Conservation (phyloP, 2,329 filamentous ascomycete species). For the Grosmannia huntii region DNA sequence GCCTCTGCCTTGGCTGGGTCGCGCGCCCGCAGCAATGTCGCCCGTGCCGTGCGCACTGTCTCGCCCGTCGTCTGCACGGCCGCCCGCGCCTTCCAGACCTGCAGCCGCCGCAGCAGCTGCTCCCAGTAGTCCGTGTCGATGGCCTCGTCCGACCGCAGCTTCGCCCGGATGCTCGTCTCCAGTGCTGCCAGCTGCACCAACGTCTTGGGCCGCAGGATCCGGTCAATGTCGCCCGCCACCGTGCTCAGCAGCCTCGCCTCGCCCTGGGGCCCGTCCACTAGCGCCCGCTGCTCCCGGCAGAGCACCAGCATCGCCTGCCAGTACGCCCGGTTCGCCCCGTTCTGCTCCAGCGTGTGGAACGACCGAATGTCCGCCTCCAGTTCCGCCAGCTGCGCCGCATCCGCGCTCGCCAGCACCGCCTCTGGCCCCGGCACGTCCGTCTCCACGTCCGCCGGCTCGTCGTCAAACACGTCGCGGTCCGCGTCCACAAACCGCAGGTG, state of each 20-base stretch:
- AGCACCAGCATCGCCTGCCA: slow-evolving; percentile 87
- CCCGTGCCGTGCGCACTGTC: slow-evolving; percentile 57
- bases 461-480: slow-evolving; percentile 74
- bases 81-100: slow-evolving; percentile 85
- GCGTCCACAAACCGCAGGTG: slow-evolving; percentile 79
- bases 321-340: slow-evolving; percentile 67
- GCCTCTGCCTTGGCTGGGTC: slow-evolving; percentile 53
- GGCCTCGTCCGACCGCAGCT: slow-evolving; percentile 76
- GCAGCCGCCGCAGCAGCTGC: slow-evolving; percentile 70
- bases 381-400: slow-evolving; percentile 52
- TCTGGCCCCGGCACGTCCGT: slow-evolving; percentile 71
- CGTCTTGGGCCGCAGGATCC: slow-evolving; percentile 71
- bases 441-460: slow-evolving; percentile 60
- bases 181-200: slow-evolving; percentile 76
- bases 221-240: slow-evolving; percentile 79
- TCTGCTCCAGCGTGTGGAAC: slow-evolving; percentile 74
- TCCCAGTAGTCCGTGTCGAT: slow-evolving; percentile 99
- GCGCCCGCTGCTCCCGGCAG: slow-evolving; percentile 54
- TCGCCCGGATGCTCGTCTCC: slow-evolving; percentile 75
- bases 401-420: slow-evolving; percentile 62
- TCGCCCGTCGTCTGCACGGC: slow-evolving; percentile 68
- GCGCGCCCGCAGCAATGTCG: slow-evolving; percentile 51
- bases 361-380: slow-evolving; percentile 69
- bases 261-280: slow-evolving; percentile 3
- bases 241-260: slow-evolving; percentile 67